Evolutionary conservation across 2,329 filamentous ascomycete genomes (phyloP), one percentile per base, ranked within the genome.

Genomic region (Pseudophaeomoniella oleicola): DNA sequence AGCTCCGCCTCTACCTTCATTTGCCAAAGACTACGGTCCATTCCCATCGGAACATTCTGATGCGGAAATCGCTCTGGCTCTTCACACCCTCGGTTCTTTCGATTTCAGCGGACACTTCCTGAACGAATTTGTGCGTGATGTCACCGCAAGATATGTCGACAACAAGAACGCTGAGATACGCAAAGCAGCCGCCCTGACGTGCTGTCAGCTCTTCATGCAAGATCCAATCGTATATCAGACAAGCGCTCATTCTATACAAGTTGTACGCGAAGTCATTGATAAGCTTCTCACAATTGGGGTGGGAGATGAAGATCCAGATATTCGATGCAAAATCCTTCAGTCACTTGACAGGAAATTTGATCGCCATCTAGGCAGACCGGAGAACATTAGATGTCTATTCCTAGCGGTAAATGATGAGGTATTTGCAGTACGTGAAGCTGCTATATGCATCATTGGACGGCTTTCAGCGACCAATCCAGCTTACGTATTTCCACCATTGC

Each of bases 161-260:
- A 90, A 93, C 44, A 88, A 96, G 47, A 92, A 94, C 49, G 72
- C 85, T 0, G 83, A 92, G 45, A 94, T 94, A 35, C 77, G 90
- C 41, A 88, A 94, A 58, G 90, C 90, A 12, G 88, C 90, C 2
- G 87, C 90, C 12, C 67, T 99, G 42, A 99, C 92, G 4, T 96
- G 90, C 59, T 99, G 92, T 53, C 92, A 99, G 56, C 73, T 99
- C 32, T 96, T 96, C 52, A 83, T 96, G 32, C 79, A 85, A 48
- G 92, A 99, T 54, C 90, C 90, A 0, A 96, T 98, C 45, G 86
- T 98, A 50, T 90, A 94, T 50, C 90, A 99, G 60, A 94, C 88
- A 4, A 96, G 90, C 55, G 84, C 88, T 45, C 90, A 98, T 56
- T 88, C 90, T 1, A 83, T 96, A 30, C 86, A 94, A 54, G 90